Conservation (phyloP, 805 yeast genomes). For the Yarrowia bubula region DNA sequence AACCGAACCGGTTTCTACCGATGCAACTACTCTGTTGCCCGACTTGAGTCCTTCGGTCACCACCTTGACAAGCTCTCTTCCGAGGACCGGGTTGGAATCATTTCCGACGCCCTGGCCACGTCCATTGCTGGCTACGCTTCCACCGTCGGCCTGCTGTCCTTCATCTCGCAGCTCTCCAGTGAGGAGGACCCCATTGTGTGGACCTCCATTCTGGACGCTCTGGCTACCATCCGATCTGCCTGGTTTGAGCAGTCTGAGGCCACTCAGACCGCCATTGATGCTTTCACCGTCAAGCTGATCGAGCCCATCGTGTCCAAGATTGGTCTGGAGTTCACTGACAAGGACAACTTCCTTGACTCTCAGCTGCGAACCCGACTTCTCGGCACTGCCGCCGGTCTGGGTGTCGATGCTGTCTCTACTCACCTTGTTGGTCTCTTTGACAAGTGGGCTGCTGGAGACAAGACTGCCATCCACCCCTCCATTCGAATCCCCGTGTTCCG, state of each 20-base stretch:
- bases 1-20: conserved; percentile 75
- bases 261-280: conserved; percentile 49
- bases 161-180: conserved; percentile 49
- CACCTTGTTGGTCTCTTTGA: conserved; percentile 44
- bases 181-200: conserved; percentile 57
- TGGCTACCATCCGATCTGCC: conserved; percentile 37
- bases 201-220: conserved; percentile 50
- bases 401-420: conserved; percentile 48
- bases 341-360: conserved; percentile 59
- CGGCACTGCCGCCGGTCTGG: conserved; percentile 55
- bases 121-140: conserved; percentile 69
- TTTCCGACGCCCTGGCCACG: conserved; percentile 74
- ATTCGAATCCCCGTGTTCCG: conserved; percentile 48
- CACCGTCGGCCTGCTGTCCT: conserved; percentile 53
- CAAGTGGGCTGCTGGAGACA: conserved; percentile 46
- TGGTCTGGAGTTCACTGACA: conserved; percentile 61
- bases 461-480: conserved; percentile 50
- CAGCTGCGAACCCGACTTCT: conserved; percentile 63
- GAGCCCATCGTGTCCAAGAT: conserved; percentile 48
- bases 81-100: conserved; percentile 75
- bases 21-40: conserved; percentile 64
- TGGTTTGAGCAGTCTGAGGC: conserved; percentile 43
- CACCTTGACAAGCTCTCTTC: conserved; percentile 59
- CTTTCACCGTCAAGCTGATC: conserved; percentile 55
- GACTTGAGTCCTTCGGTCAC: conserved; percentile 67